These are phyloP conservation scores for Ceriops zippeliana DNA, from an alignment of 345 rosid species.

Conservation along the genomic window DNA sequence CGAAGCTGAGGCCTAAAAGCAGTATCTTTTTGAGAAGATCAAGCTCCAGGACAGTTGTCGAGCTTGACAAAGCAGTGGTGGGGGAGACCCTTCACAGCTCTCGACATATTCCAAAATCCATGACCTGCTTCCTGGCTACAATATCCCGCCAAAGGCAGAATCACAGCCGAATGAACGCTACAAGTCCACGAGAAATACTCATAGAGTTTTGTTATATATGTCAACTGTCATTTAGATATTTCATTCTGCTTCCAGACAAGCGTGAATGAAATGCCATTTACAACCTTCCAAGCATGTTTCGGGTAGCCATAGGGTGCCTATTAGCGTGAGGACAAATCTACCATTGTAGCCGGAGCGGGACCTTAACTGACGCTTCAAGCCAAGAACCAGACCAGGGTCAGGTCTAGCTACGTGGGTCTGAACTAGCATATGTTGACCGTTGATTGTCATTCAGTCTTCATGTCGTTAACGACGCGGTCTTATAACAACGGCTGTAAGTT, in stretches of 20 bases:
- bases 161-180: slow-evolving; percentile 49
- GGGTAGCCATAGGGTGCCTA: too few relatives aligned
- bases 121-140: slow-evolving; percentile 58
- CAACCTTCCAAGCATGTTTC: neutral
- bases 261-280: slow-evolving; percentile 26
- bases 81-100: slow-evolving; percentile 60
- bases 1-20: slow-evolving; percentile 98
- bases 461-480: too few relatives aligned
- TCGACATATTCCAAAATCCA: slow-evolving; percentile 62
- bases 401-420: too few relatives aligned
- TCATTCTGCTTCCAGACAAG: slow-evolving; percentile 6
- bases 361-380: too few relatives aligned
- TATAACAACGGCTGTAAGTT: too few relatives aligned
- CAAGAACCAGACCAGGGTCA: too few relatives aligned
- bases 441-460: too few relatives aligned
- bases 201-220: neutral
- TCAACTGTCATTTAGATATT: slow-evolving; percentile 8
- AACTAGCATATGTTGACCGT: too few relatives aligned
- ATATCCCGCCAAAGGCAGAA: slow-evolving; percentile 45
- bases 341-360: too few relatives aligned
- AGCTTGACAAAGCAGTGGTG: slow-evolving; percentile 47
- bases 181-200: slow-evolving; percentile 38
- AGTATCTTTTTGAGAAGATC: slow-evolving; percentile 85
- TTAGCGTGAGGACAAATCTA: too few relatives aligned
- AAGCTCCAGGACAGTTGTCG: slow-evolving; percentile 83